These are phyloP conservation scores for Thelonectria blattea DNA, from an alignment of 2,329 filamentous ascomycete genomes.

Conservation along the genomic window DNA sequence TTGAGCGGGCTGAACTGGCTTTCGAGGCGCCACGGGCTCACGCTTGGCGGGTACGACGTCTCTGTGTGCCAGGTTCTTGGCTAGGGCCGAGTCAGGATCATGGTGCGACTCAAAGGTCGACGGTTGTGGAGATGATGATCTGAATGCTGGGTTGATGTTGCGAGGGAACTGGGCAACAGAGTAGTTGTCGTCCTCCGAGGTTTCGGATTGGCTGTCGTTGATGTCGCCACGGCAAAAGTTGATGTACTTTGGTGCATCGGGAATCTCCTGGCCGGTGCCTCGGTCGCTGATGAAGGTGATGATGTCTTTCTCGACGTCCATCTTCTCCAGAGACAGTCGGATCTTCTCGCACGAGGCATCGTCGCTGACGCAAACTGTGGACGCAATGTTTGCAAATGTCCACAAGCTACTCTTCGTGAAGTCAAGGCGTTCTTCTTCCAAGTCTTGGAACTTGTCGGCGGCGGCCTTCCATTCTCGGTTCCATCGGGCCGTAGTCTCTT, in stretches of 20 bases:
- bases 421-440: constrained; percentile 95
- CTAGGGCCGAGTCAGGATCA: constrained; percentile 78
- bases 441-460: constrained; percentile 98
- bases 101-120: constrained; percentile 93
- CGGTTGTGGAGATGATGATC: constrained; percentile 94
- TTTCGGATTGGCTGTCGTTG: constrained; percentile 80
- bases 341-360: constrained; percentile 97
- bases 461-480: constrained; percentile 98
- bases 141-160: constrained; percentile 93
- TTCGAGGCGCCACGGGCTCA: constrained; percentile 62
- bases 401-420: constrained; percentile 98
- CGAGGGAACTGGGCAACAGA: constrained; percentile 95
- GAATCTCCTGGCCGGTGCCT: constrained; percentile 96
- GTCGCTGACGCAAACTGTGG: constrained; percentile 96
- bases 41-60: constrained; percentile 53
- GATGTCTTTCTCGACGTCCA: constrained; percentile 97
- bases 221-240: constrained; percentile 94
- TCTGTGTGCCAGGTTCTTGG: constrained; percentile 69
- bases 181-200: constrained; percentile 86
- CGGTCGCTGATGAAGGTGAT: constrained; percentile 82
- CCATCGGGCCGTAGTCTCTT: constrained; percentile 95
- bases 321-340: constrained; percentile 87
- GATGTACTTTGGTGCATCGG: constrained; percentile 96
- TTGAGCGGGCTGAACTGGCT: constrained; percentile 34
- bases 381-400: constrained; percentile 97